A percentile compares a stretch with the other conserved stretches of the same genome.
Conservation (phyloP, 345 rosid genomes). For the Pelargonium nanum region DNA sequence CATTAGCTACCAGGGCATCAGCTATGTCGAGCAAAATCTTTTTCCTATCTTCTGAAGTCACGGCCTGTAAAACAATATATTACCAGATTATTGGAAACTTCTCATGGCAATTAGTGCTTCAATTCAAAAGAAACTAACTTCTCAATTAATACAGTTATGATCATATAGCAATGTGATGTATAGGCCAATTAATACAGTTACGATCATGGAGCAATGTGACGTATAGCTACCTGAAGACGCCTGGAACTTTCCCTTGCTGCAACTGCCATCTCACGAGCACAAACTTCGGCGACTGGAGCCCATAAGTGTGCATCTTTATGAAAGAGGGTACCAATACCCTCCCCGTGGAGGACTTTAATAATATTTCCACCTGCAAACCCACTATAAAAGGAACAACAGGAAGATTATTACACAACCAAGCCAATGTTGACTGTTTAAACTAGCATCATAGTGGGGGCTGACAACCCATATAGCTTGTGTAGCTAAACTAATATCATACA, state of each 20-base stretch:
- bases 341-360: conserved; percentile 75
- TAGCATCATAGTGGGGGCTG: not conserved
- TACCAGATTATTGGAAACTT: conserved; percentile 5
- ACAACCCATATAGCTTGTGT: not conserved
- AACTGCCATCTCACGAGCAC: conserved; percentile 79
- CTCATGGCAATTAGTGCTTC: not conserved
- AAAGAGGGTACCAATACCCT: conserved; percentile 80
- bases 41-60: conserved; percentile 66
- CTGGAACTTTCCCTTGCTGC: conserved; percentile 92
- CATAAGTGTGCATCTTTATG: conserved; percentile 81
- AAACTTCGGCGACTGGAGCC: conserved; percentile 42
- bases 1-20: conserved; percentile 72
- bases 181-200: not conserved
- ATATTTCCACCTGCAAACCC: conserved; percentile 72
- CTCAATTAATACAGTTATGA: not conserved
- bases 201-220: conserved; percentile 2
- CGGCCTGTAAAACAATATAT: conserved; percentile 33
- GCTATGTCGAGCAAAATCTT: conserved; percentile 70
- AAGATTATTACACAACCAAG: conserved; percentile 7
- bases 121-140: not conserved
- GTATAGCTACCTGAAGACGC: conserved; percentile 59
- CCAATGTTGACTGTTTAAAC: not conserved
- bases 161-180: too few relatives aligned
- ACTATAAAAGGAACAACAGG: conserved; percentile 33
- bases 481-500: not conserved